Base-by-base conservation (phyloP, 2,329 filamentous ascomycete species). In the Scleromitrula shiraiana region DNA sequence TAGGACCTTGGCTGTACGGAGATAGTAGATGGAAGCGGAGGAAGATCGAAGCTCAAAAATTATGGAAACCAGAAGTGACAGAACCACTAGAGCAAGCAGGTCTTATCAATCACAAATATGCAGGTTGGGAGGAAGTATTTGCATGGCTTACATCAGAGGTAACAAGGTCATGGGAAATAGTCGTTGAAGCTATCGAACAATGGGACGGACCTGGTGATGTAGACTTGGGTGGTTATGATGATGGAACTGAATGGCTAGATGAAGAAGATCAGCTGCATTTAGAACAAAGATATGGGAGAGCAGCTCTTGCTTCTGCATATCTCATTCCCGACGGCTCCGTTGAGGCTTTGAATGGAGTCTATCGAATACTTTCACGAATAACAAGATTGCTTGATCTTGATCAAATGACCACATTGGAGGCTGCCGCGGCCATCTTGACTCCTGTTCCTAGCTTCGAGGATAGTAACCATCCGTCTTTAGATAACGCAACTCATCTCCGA, bases 171-270 rank as follows among this genome's bases (percentile, higher is more conserved):
- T 84, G 87, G 73, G 68, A 65, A 22, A 68, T 80, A n/a, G 76
- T 78, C n/a, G 70, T 81, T 26, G 71, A 73, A 41, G 80, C 76
- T 7, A 69, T 89, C 27, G 75, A 81, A 51, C 76, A 85, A 54
- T 91, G 85, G 85, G 78, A 83, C 57, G 86, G 85, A 0, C 83
- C 85, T 0, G 70, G 70, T 6, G 85, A 90, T 59, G 73, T 83
- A 39, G 82, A 89, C 55, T 63, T 88, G 4, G 83, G 81, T 3
- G 77, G 75, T 10, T 77, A 74, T 55, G 73, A 74, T 33, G 65
- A 70, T 51, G 63, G 65, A 7, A 70, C 69, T 2, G 64, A 72
- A 40, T 78, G 78, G 67, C 63, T 88, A 41, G 73, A 76, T 40
- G 80, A 85, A 40, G 70, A 77, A 3, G 71, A 78, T 38, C 76